Conservation (phyloP, 768 basidiomycete species). For the Kondoa malvinella region DNA sequence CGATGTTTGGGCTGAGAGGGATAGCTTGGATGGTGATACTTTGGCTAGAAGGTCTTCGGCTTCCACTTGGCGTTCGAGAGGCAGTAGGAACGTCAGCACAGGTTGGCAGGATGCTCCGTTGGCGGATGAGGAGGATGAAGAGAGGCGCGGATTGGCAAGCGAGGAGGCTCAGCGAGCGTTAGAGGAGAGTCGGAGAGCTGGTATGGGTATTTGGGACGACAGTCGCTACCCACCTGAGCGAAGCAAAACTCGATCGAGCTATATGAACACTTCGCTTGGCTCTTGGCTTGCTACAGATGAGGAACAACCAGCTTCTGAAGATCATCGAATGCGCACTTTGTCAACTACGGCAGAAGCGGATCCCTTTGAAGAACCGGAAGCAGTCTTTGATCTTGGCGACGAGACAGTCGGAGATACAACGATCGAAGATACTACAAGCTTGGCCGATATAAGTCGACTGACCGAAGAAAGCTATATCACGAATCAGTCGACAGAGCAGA, state of each 20-base stretch:
- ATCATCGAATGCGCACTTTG: too few relatives aligned
- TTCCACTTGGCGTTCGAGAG: background rate
- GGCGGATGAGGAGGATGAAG: background rate
- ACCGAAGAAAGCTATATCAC: background rate
- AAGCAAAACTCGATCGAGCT: background rate
- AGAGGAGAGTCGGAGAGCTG: background rate
- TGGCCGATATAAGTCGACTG: background rate
- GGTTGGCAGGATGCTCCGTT: slow-evolving; percentile 1
- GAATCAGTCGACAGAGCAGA: background rate
- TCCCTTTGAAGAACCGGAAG: background rate
- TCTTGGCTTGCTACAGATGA: too few relatives aligned
- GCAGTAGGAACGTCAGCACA: background rate
- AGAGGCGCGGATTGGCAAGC: background rate
- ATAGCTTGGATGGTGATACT: background rate
- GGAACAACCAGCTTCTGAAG: too few relatives aligned
- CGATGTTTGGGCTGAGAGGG: background rate
- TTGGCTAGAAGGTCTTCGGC: background rate
- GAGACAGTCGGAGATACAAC: too few relatives aligned
- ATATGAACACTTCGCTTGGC: background rate
- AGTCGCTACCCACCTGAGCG: background rate
- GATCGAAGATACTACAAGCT: background rate
- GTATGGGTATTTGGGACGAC: background rate
- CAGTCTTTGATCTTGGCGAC: too few relatives aligned
- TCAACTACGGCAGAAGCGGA: background rate
- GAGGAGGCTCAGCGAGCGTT: background rate